Evolutionary conservation across 1,284 basidiomycete genomes (phyloP).

Genomic region (Fomes fomentarius): DNA sequence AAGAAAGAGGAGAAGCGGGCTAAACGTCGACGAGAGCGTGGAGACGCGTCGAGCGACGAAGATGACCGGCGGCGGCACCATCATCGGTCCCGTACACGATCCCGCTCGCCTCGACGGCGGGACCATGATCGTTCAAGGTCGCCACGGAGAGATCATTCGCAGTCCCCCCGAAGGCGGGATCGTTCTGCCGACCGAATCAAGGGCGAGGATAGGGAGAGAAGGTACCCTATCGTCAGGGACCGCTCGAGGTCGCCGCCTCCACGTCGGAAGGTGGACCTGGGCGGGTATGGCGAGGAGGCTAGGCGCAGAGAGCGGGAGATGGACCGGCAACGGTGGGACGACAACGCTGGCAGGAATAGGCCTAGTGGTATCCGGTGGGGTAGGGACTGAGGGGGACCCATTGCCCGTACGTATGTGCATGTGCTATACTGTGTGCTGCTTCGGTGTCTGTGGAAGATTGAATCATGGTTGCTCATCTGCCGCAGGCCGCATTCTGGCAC

Average conservation of each 20-base stretch:
- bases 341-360: slow-evolving; percentile 41
- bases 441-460: background rate
- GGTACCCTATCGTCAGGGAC: slow-evolving; percentile 15
- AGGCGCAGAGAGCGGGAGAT: slow-evolving; percentile 54
- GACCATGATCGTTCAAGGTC: slow-evolving; percentile 33
- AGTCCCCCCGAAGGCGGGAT: no score
- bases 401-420: slow-evolving; percentile 2
- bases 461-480: background rate
- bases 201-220: background rate
- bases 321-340: slow-evolving; percentile 57
- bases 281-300: slow-evolving; percentile 45
- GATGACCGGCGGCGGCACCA: slow-evolving; percentile 4
- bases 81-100: slow-evolving; percentile 10
- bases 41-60: slow-evolving; percentile 13
- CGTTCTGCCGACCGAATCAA: background rate
- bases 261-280: slow-evolving; percentile 24
- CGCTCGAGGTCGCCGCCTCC: slow-evolving; percentile 32
- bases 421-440: background rate
- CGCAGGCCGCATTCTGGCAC: no score
- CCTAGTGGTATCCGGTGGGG: slow-evolving; percentile 33
- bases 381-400: slow-evolving; percentile 26
- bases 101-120: slow-evolving; percentile 19
- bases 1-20: slow-evolving; percentile 48
- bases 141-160: background rate
- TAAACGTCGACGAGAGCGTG: slow-evolving; percentile 34